Evolutionary conservation across 2,329 filamentous ascomycete species (phyloP).

Genomic region (Didymella glomerata): DNA sequence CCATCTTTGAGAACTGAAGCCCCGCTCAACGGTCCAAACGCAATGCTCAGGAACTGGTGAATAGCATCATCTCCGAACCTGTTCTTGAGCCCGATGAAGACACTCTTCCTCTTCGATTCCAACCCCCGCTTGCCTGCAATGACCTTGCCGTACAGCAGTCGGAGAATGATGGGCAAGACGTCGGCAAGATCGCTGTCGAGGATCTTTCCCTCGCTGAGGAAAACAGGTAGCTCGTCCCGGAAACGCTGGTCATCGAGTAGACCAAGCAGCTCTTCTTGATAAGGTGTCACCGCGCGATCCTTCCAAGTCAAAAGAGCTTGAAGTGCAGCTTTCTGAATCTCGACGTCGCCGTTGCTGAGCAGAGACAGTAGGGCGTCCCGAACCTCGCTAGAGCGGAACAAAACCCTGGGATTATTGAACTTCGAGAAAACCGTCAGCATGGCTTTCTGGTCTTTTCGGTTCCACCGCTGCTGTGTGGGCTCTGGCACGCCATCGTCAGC

Average conservation of each 20-base stretch:
- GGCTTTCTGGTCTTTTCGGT: constrained; percentile 81
- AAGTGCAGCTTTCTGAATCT: constrained; percentile 85
- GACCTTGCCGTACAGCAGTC: constrained; percentile 87
- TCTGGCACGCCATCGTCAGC: constrained; percentile 24
- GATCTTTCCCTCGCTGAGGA: constrained; percentile 76
- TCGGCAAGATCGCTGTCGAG: constrained; percentile 74
- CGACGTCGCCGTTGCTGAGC: constrained; percentile 85
- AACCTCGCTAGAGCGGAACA: constrained; percentile 80
- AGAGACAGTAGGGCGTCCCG: constrained; percentile 77
- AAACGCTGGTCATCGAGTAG: constrained; percentile 90
- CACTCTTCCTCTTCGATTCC: constrained; percentile 75
- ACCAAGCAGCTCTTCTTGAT: constrained; percentile 85
- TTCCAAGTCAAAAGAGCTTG: constrained; percentile 93
- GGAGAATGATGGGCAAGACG: constrained; percentile 85
- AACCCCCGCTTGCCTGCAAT: constrained; percentile 85
- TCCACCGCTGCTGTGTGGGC: constrained; percentile 61
- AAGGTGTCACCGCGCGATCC: constrained; percentile 74
- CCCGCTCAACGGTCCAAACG: constrained; percentile 73
- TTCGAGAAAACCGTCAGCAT: constrained; percentile 83
- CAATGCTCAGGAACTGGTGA: constrained; percentile 82
- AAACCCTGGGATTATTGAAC: constrained; percentile 84
- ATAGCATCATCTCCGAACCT: constrained; percentile 78
- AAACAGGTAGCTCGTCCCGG: constrained; percentile 90
- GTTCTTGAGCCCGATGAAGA: constrained; percentile 76
- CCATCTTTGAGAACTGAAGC: constrained; percentile 66